phyloP scores from a whole-genome alignment of 2,329 filamentous ascomycete genomes.

The Didymella arachidicola region DNA sequence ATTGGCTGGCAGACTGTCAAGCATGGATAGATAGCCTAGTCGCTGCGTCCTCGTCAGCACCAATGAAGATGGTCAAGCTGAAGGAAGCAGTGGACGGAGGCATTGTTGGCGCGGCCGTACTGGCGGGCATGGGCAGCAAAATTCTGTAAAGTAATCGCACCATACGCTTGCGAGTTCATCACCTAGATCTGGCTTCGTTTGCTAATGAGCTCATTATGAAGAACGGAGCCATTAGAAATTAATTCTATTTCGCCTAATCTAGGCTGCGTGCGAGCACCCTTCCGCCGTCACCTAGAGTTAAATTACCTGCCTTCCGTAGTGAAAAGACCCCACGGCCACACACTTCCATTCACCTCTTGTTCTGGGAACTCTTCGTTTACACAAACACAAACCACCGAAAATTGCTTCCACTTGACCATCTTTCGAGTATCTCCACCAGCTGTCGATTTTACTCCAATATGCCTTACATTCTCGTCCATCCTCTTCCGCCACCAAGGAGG shows the following conservation, averaged over 20 bases:
- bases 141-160: neutral
- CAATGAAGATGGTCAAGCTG: constrained; percentile 58
- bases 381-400: neutral
- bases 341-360: neutral
- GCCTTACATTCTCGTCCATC: constrained; percentile 6
- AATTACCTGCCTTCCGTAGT: neutral
- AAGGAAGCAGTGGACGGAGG: constrained; percentile 62
- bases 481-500: neutral
- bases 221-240: neutral
- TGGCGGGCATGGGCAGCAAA: constrained; percentile 55
- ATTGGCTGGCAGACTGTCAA: constrained; percentile 75
- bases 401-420: neutral
- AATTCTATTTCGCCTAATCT: neutral
- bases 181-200: neutral
- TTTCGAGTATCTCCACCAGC: neutral
- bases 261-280: neutral
- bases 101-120: constrained; percentile 64
- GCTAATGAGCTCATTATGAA: neutral
- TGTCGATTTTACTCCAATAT: neutral
- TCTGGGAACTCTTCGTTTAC: neutral
- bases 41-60: constrained; percentile 50
- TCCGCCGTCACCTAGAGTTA: neutral
- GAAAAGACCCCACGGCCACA: neutral
- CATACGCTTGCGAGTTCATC: neutral
- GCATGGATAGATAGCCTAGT: constrained; percentile 68